phyloP scores from a whole-genome alignment of 2,329 filamentous ascomycete genomes.

The Exserohilum turcica region DNA sequence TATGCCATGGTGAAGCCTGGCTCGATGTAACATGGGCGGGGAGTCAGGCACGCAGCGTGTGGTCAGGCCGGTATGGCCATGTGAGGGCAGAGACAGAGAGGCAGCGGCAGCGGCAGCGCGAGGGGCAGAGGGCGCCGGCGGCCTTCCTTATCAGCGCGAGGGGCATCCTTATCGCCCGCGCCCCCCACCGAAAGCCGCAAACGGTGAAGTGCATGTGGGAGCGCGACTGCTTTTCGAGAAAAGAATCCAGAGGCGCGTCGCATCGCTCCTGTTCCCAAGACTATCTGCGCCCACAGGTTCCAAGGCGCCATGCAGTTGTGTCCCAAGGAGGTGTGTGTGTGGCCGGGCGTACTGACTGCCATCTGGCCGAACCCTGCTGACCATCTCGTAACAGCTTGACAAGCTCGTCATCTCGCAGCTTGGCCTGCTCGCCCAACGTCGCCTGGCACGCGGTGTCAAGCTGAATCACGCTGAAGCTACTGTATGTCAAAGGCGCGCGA shows the following conservation, averaged over 20 bases:
- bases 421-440: conserved; percentile 82
- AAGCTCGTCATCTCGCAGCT: conserved; percentile 93
- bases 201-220: conserved; percentile 8
- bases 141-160: conserved; percentile 15
- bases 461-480: conserved; percentile 90
- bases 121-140: background rate
- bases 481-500: conserved; percentile 53
- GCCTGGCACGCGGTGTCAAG: conserved; percentile 84
- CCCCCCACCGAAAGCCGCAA: conserved; percentile 15
- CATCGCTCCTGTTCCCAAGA: background rate
- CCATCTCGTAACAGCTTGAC: conserved; percentile 69
- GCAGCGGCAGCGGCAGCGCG: too few species aligned
- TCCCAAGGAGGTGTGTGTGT: conserved; percentile 43
- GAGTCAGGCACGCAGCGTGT: background rate
- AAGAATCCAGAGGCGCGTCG: background rate
- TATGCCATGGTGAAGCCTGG: conserved; percentile 3
- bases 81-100: background rate
- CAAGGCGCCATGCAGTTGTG: conserved; percentile 42
- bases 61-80: conserved; percentile 1
- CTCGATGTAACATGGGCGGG: background rate
- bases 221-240: background rate
- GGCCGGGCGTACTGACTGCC: background rate
- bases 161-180: conserved; percentile 14
- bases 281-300: background rate
- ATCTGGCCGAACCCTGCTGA: conserved; percentile 28